Base-by-base conservation (phyloP, 2,329 filamentous ascomycete genomes). In the Aspergillus flavus region DNA sequence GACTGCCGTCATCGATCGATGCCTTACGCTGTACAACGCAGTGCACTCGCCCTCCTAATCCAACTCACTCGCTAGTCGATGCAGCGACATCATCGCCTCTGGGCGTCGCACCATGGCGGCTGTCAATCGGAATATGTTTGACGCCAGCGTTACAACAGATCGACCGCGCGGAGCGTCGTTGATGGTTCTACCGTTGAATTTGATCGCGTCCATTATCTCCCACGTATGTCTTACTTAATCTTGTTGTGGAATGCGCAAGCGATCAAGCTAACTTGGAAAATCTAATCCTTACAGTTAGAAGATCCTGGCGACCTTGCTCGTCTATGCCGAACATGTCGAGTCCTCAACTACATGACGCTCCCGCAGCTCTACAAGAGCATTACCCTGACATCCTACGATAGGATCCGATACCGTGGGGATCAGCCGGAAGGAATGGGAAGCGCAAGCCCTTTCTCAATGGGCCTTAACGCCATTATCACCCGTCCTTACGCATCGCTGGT, bases 271-370 rank as follows among this genome's bases (percentile, higher is more conserved):
- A 55, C 34, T 36, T 11, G 10, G 16, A 34, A 3, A 21, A 32
- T 26, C 6, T 39, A 12, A 39, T 46, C n/a, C 26, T 6, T 30
- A 30, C 69, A 87, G 85, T 76, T 89, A 55, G 84, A 88, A 65
- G 80, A 88, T 77, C 79, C 81, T 50, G 83, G 76, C 63, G 87
- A 89, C 71, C 81, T 89, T 30, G 85, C 86, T 36, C 81, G 85
- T 64, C 74, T 88, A 59, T 87, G 86, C 66, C 82, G 86, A 62
- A 87, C 86, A 58, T 88, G 85, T 65, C 82, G 86, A 16, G 81
- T 89, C 46, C 81, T 89, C 68, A 86, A 88, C 68, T 89, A 89
- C 76, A 88, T 89, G 85, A 81, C 85, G 39, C 78, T 89, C 3
- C 87, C 87, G 23, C 85, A 85, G 61, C 82, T 89, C 46, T 89